Evolutionary conservation across 306 rosid genomes (phyloP).

Genomic region (Citrullus colocynthis): DNA sequence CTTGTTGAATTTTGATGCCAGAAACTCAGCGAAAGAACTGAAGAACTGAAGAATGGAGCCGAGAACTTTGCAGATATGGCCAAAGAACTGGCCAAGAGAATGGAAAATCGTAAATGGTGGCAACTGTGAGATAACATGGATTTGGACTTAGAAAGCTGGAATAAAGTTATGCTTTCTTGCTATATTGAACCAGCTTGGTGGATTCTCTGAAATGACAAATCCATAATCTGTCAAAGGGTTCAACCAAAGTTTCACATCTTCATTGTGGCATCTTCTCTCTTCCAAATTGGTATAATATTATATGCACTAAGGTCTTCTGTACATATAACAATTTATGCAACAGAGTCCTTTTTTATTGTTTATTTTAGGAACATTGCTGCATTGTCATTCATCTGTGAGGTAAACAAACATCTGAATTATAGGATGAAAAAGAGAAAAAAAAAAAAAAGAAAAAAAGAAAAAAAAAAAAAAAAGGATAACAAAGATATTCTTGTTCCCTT

Average conservation of each 20-base stretch:
- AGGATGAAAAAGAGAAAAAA: neutral
- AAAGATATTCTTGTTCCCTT: neutral
- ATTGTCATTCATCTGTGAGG: neutral
- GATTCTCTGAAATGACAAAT: neutral
- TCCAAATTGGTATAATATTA: neutral
- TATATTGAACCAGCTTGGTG: neutral
- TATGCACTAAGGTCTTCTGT: neutral
- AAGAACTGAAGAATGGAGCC: conserved; percentile 62
- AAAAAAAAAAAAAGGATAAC: neutral
- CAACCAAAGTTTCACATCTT: neutral
- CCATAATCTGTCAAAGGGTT: neutral
- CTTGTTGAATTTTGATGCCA: conserved; percentile 15
- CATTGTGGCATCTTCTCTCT: too few species aligned
- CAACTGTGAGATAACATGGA: conserved; percentile 32
- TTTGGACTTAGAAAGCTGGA: neutral
- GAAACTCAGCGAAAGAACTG: conserved; percentile 47
- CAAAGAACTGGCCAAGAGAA: conserved; percentile 51
- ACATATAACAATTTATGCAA: neutral
- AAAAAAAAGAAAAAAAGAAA: neutral
- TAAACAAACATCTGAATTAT: neutral
- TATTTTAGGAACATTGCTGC: neutral
- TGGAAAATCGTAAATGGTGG: conserved; percentile 98
- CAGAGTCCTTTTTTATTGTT: too few species aligned
- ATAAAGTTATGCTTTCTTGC: neutral
- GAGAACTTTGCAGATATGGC: conserved; percentile 81